A percentile compares a stretch with the other conserved stretches of the same genome.
These are phyloP conservation scores for Urochloa ruziziensis DNA, from an alignment of 176 grass and related monocot species.

Conservation along the genomic window DNA sequence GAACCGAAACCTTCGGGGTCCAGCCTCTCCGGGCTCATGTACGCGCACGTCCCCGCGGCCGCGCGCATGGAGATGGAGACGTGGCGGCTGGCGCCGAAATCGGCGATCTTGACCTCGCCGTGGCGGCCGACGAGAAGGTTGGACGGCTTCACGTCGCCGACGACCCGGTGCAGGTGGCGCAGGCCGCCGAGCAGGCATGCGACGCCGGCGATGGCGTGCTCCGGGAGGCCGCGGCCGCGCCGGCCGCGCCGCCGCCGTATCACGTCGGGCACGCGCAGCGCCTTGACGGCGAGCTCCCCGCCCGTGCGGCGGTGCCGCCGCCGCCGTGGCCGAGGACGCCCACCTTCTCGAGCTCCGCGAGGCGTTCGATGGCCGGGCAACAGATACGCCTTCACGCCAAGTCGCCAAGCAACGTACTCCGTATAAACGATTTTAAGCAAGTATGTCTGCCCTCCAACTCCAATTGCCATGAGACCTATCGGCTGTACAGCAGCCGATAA, in stretches of 20 bases:
- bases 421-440: too few species aligned
- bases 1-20: conserved; percentile 40
- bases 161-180: conserved; percentile 33
- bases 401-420: too few species aligned
- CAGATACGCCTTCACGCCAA: too few species aligned
- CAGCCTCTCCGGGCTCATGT: conserved; percentile 46
- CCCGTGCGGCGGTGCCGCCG: conserved; percentile 17
- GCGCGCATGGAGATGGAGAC: not conserved
- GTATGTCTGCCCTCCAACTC: too few species aligned
- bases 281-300: conserved; percentile 35
- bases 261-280: conserved; percentile 24
- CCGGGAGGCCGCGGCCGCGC: conserved; percentile 24
- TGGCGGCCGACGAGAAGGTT: conserved; percentile 34
- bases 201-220: conserved; percentile 22
- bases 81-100: conserved; percentile 54
- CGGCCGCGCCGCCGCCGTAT: conserved; percentile 6
- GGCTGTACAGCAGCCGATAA: not conserved
- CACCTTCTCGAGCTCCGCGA: conserved; percentile 36
- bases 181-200: conserved; percentile 35
- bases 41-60: conserved; percentile 24
- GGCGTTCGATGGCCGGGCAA: not conserved
- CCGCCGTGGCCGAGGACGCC: conserved; percentile 35
- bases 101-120: conserved; percentile 82
- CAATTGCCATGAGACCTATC: too few species aligned
- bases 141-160: conserved; percentile 53